Evolutionary conservation across 164 flowering plant species (phyloP), one percentile per base, ranked within the genome.

Genomic region (Vitis labrusca): DNA sequence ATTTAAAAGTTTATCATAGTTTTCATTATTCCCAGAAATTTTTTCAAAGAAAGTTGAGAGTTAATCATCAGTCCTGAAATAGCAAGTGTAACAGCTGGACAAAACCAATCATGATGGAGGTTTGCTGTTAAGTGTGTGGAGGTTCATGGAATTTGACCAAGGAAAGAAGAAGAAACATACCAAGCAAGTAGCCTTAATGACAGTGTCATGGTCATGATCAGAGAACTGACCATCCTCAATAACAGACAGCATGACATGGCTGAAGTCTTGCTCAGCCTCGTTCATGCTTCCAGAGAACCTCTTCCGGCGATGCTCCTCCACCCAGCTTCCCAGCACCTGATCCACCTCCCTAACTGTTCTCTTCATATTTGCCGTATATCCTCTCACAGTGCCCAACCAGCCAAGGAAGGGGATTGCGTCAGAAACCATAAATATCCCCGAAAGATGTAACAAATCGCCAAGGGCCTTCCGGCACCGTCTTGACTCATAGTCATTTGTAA

Each of bases 161-260:
- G 23, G 23, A 23, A 23, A 23, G 44, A 3, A 32, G 44, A 3
- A 32, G 44, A 7, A 7, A 50, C 11, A 1, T 71, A 71, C 79
- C 69, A 68, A n/a, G 13, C 55, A 62, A 30, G 76, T 78, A 7
- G 75, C 64, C 53, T 74, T 78, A 63, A 48, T 67, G 51, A 71
- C 75, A 10, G 65, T 30, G 44, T 32, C 7, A 32, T 3, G 44
- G 12, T 72, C 73, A 53, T 64, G 29, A 12, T 58, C 65, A 12
- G 62, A 54, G 16, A 70, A 9, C 1, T 66, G 68, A 0, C 15
- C 52, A 0, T 63, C 66, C 3, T 74, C 77, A 1, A 50, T 47
- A 8, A 56, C 17, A 6, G 72, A 67, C 58, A 77, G 30, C 72
- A 77, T 69, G 19, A 70, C 71, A 17, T 73, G 69, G 10, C 3